Evolutionary conservation across 805 yeast species (phyloP).

Genomic region (Schwanniomyces pseudopolymorphus): DNA sequence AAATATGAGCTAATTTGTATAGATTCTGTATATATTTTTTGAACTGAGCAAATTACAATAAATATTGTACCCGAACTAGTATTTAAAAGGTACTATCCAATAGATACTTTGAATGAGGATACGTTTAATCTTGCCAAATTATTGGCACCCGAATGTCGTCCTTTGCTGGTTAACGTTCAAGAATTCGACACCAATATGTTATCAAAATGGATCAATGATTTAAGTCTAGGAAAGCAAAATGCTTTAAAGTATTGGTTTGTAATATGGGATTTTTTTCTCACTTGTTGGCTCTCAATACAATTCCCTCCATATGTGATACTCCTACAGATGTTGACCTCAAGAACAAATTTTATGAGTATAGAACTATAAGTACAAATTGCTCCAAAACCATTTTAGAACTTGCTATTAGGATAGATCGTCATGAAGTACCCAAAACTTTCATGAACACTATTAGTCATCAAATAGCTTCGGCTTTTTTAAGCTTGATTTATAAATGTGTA

Average conservation of each 20-base stretch:
- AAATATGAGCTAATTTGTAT: no score
- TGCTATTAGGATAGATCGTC: constrained; percentile 17
- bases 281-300: constrained; percentile 24
- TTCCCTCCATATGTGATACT: constrained; percentile 18
- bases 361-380: constrained; percentile 30
- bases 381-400: constrained; percentile 36
- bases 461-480: constrained; percentile 31
- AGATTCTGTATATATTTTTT: no score
- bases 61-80: no score
- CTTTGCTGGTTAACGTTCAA: no score
- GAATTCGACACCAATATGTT: no score
- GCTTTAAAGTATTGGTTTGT: constrained; percentile 2
- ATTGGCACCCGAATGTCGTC: no score
- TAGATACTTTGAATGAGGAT: no score
- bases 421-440: constrained; percentile 19
- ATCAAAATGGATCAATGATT: neutral
- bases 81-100: no score
- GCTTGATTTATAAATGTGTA: constrained; percentile 25
- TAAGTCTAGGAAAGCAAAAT: neutral
- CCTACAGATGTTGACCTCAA: constrained; percentile 14
- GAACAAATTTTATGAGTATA: constrained; percentile 16
- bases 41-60: no score
- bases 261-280: constrained; percentile 25
- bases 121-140: no score
- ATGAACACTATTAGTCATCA: constrained; percentile 31